Conservation (phyloP, 2,329 filamentous ascomycete species). For the Paecilomyces dactylethromorphus region DNA sequence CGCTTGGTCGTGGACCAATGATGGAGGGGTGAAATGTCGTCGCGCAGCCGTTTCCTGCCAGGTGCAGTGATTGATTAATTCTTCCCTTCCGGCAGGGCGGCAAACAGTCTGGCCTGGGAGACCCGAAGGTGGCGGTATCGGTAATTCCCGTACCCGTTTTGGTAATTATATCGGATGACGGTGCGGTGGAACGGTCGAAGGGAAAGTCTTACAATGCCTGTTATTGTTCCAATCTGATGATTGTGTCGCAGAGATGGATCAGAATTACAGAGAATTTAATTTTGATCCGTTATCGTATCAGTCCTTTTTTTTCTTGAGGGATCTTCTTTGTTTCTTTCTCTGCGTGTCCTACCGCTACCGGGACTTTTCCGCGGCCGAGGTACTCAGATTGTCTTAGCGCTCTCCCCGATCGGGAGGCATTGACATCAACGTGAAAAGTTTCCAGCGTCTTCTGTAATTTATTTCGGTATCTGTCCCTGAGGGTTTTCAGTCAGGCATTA, state of each 20-base stretch:
- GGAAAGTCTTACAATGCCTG: background rate
- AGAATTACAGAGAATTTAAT: background rate
- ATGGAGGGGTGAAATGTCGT: background rate
- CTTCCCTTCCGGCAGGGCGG: background rate
- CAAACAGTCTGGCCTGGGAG: background rate
- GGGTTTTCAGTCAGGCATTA: too few relatives aligned
- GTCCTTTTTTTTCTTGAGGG: too few relatives aligned
- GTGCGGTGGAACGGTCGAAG: background rate
- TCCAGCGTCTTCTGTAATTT: background rate
- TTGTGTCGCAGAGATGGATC: background rate
- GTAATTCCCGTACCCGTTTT: background rate
- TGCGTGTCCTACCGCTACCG: too few relatives aligned
- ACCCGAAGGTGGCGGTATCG: background rate
- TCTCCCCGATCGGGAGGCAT: too few relatives aligned
- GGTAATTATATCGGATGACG: background rate
- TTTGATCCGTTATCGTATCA: too few relatives aligned
- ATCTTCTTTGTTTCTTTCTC: too few relatives aligned
- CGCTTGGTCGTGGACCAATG: background rate
- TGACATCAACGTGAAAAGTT: background rate
- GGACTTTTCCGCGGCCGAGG: too few relatives aligned
- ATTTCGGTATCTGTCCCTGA: background rate
- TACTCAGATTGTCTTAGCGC: too few relatives aligned
- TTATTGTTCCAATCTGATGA: too few relatives aligned
- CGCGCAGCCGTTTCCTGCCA: background rate
- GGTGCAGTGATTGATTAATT: too few relatives aligned